These are phyloP conservation scores for Xylaria intraflava DNA, from an alignment of 495 filamentous ascomycete genomes.

Conservation along the genomic window DNA sequence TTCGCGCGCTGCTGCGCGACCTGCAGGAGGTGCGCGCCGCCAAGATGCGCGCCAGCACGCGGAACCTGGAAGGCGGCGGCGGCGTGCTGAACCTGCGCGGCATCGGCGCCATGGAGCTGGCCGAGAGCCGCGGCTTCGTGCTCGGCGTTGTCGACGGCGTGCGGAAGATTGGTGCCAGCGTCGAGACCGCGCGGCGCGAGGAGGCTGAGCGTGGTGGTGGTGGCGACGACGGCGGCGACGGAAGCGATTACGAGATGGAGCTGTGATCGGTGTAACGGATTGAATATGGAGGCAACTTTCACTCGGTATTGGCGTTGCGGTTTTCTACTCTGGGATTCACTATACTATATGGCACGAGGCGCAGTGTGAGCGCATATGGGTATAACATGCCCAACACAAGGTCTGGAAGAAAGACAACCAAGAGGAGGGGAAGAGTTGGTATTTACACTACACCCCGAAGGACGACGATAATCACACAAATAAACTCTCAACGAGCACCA, in stretches of 20 bases:
- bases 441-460: too few relatives aligned
- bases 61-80: constrained; percentile 56
- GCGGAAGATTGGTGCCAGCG: constrained; percentile 55
- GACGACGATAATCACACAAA: too few relatives aligned
- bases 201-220: constrained; percentile 39
- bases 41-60: constrained; percentile 74
- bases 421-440: too few relatives aligned
- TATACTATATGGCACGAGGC: too few relatives aligned
- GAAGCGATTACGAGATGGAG: constrained; percentile 46
- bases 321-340: too few relatives aligned
- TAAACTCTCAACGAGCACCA: too few relatives aligned
- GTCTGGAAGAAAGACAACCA: too few relatives aligned
- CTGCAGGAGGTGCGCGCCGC: constrained; percentile 81
- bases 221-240: constrained; percentile 33
- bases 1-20: constrained; percentile 70
- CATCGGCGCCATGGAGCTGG: constrained; percentile 84
- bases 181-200: constrained; percentile 50
- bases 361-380: too few relatives aligned
- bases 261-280: constrained; percentile 27
- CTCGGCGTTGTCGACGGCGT: constrained; percentile 80
- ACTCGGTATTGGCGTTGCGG: background rate
- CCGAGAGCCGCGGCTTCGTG: constrained; percentile 80
- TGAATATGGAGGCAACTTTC: too few relatives aligned
- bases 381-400: too few relatives aligned
- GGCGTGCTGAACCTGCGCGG: constrained; percentile 72